These are phyloP conservation scores for Pseudogymnoascus sp. DNA, from an alignment of 2,329 filamentous ascomycete species.

Conservation along the genomic window DNA sequence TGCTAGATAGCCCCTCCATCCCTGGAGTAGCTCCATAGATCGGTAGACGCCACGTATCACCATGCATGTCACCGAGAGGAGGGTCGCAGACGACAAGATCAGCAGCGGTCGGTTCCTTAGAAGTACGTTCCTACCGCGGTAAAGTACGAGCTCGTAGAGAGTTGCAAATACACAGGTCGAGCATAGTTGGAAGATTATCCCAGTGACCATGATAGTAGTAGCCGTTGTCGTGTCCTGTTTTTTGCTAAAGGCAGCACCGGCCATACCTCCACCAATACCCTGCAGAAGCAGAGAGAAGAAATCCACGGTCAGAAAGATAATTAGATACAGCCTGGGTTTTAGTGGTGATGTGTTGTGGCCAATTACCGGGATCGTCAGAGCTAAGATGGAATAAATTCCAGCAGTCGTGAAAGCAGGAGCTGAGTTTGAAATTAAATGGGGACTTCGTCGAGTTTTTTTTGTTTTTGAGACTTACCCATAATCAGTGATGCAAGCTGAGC, in stretches of 20 bases:
- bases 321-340: constrained; percentile 43
- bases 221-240: constrained; percentile 27
- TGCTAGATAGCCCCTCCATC: constrained; percentile 35
- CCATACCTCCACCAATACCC: constrained; percentile 48
- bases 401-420: constrained; percentile 45
- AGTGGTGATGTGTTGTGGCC: constrained; percentile 43
- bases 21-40: constrained; percentile 38
- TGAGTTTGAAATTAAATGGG: neutral
- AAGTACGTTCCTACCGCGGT: constrained; percentile 31
- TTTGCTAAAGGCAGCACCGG: constrained; percentile 32
- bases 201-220: constrained; percentile 31
- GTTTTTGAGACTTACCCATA: constrained; percentile 34
- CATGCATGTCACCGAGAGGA: constrained; percentile 32
- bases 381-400: constrained; percentile 55
- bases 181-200: constrained; percentile 31
- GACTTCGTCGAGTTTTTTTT: neutral
- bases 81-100: neutral
- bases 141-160: constrained; percentile 31
- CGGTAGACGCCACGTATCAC: constrained; percentile 38
- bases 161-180: constrained; percentile 30
- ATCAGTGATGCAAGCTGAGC: constrained; percentile 36
- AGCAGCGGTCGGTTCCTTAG: neutral
- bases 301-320: constrained; percentile 51
- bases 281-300: constrained; percentile 49
- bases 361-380: constrained; percentile 46